phyloP scores from a whole-genome alignment of 371 early-diverging fungal genomes.

The Smittium culicis region DNA sequence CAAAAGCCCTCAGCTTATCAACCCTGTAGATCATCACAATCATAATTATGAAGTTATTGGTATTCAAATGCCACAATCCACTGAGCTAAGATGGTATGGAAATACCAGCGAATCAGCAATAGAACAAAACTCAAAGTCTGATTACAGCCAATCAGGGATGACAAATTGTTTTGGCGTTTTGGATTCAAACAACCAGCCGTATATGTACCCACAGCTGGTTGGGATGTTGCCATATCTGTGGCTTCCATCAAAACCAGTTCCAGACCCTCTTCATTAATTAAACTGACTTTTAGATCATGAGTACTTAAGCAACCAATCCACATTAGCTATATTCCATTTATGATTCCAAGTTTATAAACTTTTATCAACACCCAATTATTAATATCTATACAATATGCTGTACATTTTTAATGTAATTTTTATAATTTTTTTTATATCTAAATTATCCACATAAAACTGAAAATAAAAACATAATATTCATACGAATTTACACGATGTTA shows the following conservation, averaged over 20 bases:
- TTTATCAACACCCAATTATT: too few species aligned
- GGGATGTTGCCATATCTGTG: constrained; percentile 59
- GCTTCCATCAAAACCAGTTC: constrained; percentile 43
- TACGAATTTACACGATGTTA: too few species aligned
- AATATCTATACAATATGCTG: too few species aligned
- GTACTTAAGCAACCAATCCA: background rate
- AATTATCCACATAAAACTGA: too few species aligned
- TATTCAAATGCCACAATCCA: constrained; percentile 13
- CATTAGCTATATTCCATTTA: background rate
- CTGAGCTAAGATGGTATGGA: constrained; percentile 23
- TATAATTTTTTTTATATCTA: background rate
- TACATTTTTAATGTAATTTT: background rate
- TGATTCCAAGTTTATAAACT: background rate
- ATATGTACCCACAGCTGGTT: constrained; percentile 54
- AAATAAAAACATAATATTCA: too few species aligned
- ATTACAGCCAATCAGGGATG: constrained; percentile 56
- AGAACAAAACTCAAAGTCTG: constrained; percentile 36
- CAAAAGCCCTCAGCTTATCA: background rate
- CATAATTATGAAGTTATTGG: background rate
- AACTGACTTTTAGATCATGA: too few species aligned
- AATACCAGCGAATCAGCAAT: constrained; percentile 20
- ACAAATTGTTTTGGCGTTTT: constrained; percentile 51
- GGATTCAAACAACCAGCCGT: constrained; percentile 56
- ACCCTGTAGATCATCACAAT: background rate
- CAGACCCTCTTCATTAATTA: too few species aligned